Evolutionary conservation across 202 grass and related monocot species (phyloP).

Genomic region (Panicum virgatum): DNA sequence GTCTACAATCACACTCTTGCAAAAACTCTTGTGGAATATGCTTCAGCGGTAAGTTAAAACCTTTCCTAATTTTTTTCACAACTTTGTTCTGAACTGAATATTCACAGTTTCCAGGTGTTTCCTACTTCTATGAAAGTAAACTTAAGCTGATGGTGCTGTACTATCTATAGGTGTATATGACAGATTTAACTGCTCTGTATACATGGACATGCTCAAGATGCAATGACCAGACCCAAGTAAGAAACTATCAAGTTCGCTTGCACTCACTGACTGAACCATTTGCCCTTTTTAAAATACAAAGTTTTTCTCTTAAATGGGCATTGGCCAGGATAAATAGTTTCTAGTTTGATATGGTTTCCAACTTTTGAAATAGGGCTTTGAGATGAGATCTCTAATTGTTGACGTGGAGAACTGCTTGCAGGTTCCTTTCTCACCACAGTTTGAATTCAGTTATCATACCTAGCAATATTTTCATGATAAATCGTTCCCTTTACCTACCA

Average conservation of each 20-base stretch:
- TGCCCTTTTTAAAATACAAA: not conserved
- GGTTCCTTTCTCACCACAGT: conserved; percentile 49
- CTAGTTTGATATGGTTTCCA: conserved; percentile 26
- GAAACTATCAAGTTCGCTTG: conserved; percentile 30
- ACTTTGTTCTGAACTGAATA: not conserved
- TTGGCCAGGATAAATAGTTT: not conserved
- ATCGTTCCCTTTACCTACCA: conserved; percentile 1
- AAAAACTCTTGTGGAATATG: conserved; percentile 81
- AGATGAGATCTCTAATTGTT: conserved; percentile 84
- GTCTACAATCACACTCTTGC: conserved; percentile 76
- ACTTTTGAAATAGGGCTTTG: conserved; percentile 71
- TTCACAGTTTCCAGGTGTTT: not conserved
- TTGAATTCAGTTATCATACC: conserved; percentile 17
- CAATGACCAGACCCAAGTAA: conserved; percentile 82
- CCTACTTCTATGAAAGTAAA: conserved; percentile 16
- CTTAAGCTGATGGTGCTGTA: conserved; percentile 13
- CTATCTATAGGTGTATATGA: conserved; percentile 69
- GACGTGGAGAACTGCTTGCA: conserved; percentile 92
- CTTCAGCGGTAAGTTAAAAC: conserved; percentile 72
- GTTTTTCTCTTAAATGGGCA: not conserved
- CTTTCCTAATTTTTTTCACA: conserved; percentile 17
- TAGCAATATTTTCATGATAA: conserved; percentile 19
- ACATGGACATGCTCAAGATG: conserved; percentile 92
- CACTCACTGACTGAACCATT: conserved; percentile 1
- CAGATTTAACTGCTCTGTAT: conserved; percentile 79